Conservation (phyloP, 2,329 filamentous ascomycete genomes). For the Bisporella sp. region DNA sequence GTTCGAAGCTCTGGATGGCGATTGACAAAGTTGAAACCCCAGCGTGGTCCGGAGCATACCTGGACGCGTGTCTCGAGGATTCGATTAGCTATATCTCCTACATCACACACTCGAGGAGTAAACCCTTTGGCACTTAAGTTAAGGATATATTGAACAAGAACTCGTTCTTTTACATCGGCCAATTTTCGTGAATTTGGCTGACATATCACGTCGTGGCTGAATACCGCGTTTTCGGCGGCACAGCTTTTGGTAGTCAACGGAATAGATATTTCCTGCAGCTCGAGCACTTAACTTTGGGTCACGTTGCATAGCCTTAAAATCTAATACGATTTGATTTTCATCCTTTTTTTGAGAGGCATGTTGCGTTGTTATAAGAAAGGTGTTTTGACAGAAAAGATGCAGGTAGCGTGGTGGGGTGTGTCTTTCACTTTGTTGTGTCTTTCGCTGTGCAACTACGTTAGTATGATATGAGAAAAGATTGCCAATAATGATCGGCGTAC, state of each 20-base stretch:
- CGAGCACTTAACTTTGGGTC: not conserved
- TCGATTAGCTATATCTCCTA: constrained; percentile 8
- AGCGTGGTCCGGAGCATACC: constrained; percentile 3
- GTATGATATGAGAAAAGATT: too few species aligned
- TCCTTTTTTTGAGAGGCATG: not conserved
- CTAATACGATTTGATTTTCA: not conserved
- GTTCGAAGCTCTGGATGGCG: constrained; percentile 3
- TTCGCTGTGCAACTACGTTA: too few species aligned
- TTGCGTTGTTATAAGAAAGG: too few species aligned
- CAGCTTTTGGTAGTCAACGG: not conserved
- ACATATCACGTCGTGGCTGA: not conserved
- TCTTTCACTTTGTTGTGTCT: too few species aligned
- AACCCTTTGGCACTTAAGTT: constrained; percentile 3
- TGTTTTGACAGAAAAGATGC: too few species aligned
- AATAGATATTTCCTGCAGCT: not conserved
- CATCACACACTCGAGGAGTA: constrained; percentile 4
- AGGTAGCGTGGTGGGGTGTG: too few species aligned
- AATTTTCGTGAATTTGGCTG: not conserved
- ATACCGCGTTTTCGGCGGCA: not conserved
- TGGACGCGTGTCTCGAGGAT: not conserved
- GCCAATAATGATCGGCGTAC: too few species aligned
- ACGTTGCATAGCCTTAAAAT: too few species aligned
- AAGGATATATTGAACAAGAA: constrained; percentile 7
- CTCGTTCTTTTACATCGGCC: constrained; percentile 1
- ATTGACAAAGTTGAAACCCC: constrained; percentile 6